These are phyloP conservation scores for Cystobasidium ongulense DNA, from an alignment of 768 basidiomycete genomes.

Conservation along the genomic window DNA sequence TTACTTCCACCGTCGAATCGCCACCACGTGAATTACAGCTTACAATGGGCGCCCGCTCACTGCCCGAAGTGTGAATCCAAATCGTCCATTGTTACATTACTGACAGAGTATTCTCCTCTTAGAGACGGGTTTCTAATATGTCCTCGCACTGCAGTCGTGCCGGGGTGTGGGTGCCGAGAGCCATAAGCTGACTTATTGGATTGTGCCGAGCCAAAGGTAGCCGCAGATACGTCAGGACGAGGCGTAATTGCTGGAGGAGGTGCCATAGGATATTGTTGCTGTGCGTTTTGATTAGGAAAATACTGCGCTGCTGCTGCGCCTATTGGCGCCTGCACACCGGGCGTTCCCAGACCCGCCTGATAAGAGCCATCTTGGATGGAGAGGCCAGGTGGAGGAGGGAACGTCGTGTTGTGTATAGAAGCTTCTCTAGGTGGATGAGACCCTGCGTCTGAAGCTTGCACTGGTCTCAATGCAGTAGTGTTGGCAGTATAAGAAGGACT, in stretches of 20 bases:
- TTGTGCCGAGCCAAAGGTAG: neutral
- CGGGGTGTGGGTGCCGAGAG: neutral
- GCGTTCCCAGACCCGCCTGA: neutral
- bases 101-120: slow-evolving; percentile 7
- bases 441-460: neutral
- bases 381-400: no score
- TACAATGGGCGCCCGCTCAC: neutral
- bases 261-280: neutral
- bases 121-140: neutral
- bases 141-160: neutral
- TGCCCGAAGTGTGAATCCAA: slow-evolving; percentile 16
- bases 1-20: no score
- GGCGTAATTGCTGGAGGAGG: neutral
- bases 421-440: no score
- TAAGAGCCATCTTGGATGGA: no score
- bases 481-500: neutral
- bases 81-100: slow-evolving; percentile 29
- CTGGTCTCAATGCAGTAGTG: neutral
- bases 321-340: neutral
- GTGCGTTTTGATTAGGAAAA: neutral
- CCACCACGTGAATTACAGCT: no score
- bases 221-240: neutral
- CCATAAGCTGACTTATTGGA: neutral
- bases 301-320: neutral
- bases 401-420: no score